Conservation (phyloP, 2,329 filamentous ascomycete genomes). For the Lachnellula hyalina region DNA sequence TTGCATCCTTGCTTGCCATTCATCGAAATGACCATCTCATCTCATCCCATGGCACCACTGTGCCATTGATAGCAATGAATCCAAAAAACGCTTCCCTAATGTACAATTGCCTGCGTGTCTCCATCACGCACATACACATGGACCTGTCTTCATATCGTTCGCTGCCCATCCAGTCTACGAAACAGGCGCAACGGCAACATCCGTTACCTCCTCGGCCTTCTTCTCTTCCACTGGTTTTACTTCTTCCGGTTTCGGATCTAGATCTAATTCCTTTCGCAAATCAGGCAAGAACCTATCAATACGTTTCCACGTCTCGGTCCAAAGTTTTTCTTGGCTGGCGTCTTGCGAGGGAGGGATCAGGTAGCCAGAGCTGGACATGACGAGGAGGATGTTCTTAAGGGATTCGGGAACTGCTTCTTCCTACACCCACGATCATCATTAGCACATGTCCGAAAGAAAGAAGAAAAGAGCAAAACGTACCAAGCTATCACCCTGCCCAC, state of each 20-base stretch:
- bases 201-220: constrained; percentile 4
- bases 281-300: constrained; percentile 62
- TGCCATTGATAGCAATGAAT: too few species aligned
- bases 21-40: too few species aligned
- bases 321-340: constrained; percentile 49
- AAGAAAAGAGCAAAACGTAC: constrained; percentile 47
- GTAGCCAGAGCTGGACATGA: constrained; percentile 87
- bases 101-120: too few species aligned
- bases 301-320: constrained; percentile 59
- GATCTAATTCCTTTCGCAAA: constrained; percentile 49
- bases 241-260: constrained; percentile 36
- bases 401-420: constrained; percentile 95
- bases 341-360: constrained; percentile 65
- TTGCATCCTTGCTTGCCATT: too few species aligned
- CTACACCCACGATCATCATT: constrained; percentile 37
- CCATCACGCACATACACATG: too few species aligned
- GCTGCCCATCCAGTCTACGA: background rate
- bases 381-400: constrained; percentile 90
- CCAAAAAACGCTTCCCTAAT: too few species aligned
- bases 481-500: constrained; percentile 82
- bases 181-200: constrained; percentile 1
- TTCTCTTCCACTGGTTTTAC: background rate
- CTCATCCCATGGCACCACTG: too few species aligned
- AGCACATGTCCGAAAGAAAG: background rate
- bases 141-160: too few species aligned